Conservation (phyloP, 805 yeast genomes). For the Yarrowia bubula region DNA sequence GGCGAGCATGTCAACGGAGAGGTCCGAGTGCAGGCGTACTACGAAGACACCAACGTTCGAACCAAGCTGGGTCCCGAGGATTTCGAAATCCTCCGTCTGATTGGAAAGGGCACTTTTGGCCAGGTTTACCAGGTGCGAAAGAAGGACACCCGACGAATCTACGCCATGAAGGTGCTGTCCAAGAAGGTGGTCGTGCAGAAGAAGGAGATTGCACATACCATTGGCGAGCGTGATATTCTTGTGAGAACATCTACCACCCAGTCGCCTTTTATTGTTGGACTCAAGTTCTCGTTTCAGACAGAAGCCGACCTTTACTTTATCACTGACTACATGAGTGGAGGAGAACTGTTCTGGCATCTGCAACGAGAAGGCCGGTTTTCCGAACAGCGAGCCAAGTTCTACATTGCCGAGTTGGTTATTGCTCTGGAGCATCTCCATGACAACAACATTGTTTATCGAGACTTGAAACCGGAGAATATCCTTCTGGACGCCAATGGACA, state of each 20-base stretch:
- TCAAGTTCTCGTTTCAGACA: conserved; percentile 95
- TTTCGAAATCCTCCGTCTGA: conserved; percentile 82
- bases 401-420: conserved; percentile 90
- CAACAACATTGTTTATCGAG: conserved; percentile 93
- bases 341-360: conserved; percentile 94
- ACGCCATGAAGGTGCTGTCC: conserved; percentile 95
- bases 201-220: conserved; percentile 96
- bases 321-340: conserved; percentile 97
- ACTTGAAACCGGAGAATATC: conserved; percentile 95
- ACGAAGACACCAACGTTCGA: conserved; percentile 44
- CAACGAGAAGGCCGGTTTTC: conserved; percentile 94
- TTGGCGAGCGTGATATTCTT: conserved; percentile 92
- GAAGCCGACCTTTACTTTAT: conserved; percentile 88
- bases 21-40: conserved; percentile 71
- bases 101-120: conserved; percentile 97
- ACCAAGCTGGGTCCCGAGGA: conserved; percentile 75
- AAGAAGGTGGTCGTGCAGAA: conserved; percentile 94
- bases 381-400: conserved; percentile 93
- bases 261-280: conserved; percentile 91
- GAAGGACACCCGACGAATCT: conserved; percentile 82
- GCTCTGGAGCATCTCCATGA: conserved; percentile 95
- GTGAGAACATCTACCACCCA: conserved; percentile 88
- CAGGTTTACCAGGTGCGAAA: conserved; percentile 95
- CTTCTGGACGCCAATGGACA: conserved; percentile 95
- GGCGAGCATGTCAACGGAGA: conserved; percentile 79